These are phyloP conservation scores for Kazachstania kunashirensis DNA, from an alignment of 805 yeast species.

Conservation along the genomic window DNA sequence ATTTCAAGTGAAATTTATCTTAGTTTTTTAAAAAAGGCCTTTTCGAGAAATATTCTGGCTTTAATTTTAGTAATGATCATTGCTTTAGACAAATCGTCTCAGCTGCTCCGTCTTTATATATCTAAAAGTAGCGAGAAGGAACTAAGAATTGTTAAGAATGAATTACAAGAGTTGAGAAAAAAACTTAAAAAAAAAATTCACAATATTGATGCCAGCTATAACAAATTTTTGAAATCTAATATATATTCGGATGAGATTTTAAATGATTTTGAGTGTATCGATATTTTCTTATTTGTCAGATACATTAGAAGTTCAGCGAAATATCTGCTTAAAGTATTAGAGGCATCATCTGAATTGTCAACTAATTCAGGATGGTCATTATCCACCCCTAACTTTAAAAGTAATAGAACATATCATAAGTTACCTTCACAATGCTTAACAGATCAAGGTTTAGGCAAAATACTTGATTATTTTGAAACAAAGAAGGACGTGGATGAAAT, in stretches of 20 bases:
- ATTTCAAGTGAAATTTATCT: slow-evolving; percentile 18
- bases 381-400: slow-evolving; percentile 32
- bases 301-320: slow-evolving; percentile 36
- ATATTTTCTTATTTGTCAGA: slow-evolving; percentile 33
- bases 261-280: slow-evolving; percentile 29
- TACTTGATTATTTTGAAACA: slow-evolving; percentile 35
- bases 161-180: slow-evolving; percentile 6
- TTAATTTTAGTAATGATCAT: slow-evolving; percentile 29
- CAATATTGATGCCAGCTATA: slow-evolving; percentile 30
- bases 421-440: slow-evolving; percentile 35
- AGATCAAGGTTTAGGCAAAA: slow-evolving; percentile 41
- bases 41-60: slow-evolving; percentile 23
- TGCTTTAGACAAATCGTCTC: slow-evolving; percentile 19
- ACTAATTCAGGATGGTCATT: slow-evolving; percentile 29
- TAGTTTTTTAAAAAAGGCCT: slow-evolving; percentile 27
- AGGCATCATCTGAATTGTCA: slow-evolving; percentile 20
- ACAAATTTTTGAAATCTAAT: slow-evolving; percentile 29
- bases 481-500: slow-evolving; percentile 38
- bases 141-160: slow-evolving; percentile 5
- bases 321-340: slow-evolving; percentile 22
- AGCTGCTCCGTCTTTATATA: slow-evolving; percentile 7
- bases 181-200: slow-evolving; percentile 25
- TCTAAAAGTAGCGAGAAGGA: slow-evolving; percentile 1
- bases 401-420: slow-evolving; percentile 33
- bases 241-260: slow-evolving; percentile 31